Evolutionary conservation across 2,329 filamentous ascomycete species (phyloP).

Genomic region (Diaporthe sp.): DNA sequence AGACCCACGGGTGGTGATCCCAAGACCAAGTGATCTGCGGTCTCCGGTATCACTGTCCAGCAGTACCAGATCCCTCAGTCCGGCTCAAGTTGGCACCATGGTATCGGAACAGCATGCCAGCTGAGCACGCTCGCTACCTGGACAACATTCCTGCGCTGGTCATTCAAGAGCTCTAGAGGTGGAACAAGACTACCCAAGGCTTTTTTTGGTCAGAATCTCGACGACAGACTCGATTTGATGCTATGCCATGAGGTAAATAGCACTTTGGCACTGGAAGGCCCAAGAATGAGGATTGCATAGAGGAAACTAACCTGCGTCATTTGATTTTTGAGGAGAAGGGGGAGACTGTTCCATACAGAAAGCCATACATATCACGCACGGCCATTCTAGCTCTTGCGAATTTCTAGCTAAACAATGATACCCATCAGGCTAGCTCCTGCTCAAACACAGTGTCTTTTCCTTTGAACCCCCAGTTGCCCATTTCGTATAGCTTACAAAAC

Average conservation of each 20-base stretch:
- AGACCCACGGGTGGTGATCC: too few species aligned
- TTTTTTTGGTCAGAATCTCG: too few species aligned
- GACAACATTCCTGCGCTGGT: not conserved
- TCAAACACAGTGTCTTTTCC: not conserved
- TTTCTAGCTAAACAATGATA: conserved; percentile 4
- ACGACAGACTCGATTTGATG: not conserved
- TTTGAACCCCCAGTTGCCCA: not conserved
- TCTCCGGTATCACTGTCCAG: not conserved
- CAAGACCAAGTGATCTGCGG: not conserved
- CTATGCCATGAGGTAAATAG: not conserved
- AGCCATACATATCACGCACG: not conserved
- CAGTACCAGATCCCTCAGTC: not conserved
- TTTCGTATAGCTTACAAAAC: not conserved
- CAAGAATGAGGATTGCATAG: not conserved
- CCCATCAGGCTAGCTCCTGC: not conserved
- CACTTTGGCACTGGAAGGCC: conserved; percentile 3
- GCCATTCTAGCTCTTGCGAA: not conserved
- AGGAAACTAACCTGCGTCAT: not conserved
- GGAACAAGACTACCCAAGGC: too few species aligned
- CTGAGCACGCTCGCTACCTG: not conserved
- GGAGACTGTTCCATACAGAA: not conserved
- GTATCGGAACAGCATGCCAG: not conserved
- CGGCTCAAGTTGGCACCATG: not conserved
- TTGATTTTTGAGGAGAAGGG: not conserved
- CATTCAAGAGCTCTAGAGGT: not conserved